Base-by-base conservation (phyloP, 805 yeast genomes). In the Metschnikowia hibisci region DNA sequence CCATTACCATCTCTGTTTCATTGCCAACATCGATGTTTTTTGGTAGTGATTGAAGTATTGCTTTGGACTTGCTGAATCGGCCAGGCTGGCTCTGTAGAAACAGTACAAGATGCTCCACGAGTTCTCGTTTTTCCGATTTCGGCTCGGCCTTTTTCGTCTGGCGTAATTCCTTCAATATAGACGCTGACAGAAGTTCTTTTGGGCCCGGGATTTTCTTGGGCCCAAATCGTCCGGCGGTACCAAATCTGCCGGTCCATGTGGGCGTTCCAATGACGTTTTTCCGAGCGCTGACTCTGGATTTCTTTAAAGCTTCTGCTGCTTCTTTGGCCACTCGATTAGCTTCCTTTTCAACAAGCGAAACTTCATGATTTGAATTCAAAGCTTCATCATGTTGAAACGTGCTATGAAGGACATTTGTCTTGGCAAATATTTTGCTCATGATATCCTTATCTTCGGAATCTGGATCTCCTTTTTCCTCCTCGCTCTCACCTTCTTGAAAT, bases 181-280 rank as follows among this genome's bases (percentile, higher is more conserved):
- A 65, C 0, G 70, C 44, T 0, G 88, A 81, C 1, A 80, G 57
- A 3, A 63, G 40, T 34, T 23, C 42, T 29, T 13, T 28, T n/a
- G 28, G 22, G 22, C 4, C 29, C 35, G 3, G 35, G 11, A 27
- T 44, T 42, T 48, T 55, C 38, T 58, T 65, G 2, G 57, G 55
- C 0, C 65, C 66, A 25, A 70, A 62, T 51, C 71, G 76, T 1
- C 96, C 96, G 0, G 96, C 96, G 14, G 67, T 62, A 0, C 99
- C 99, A 69, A 83, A 87, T 52, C 78, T 78, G 0, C 99, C 99
- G 0, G 99, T 91, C 95, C 97, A 93, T 0, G 99, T 91, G 0
- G 97, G 98, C 0, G 84, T 81, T 4, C 96, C 96, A 25, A 90
- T 70, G 20, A 54, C 59, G 38, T 57, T 67, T 42, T 60, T 61